Evolutionary conservation across 495 filamentous ascomycete species (phyloP).

Genomic region (Mycothermus thermophilus): DNA sequence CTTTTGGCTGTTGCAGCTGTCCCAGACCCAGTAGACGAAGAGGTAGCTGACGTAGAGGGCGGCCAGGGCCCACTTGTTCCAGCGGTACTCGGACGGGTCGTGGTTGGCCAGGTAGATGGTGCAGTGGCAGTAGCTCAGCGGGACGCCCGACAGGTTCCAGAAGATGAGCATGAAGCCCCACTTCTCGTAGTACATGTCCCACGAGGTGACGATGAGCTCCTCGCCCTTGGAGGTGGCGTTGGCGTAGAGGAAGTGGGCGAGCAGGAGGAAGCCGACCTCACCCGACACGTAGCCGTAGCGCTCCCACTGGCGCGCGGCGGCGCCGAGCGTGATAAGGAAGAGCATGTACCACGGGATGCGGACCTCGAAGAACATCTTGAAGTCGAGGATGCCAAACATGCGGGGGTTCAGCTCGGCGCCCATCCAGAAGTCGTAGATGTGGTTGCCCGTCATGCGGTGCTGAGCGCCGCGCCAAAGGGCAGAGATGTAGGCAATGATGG

Average conservation of each 20-base stretch:
- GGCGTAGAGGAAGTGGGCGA: constrained; percentile 93
- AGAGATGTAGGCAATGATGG: constrained; percentile 71
- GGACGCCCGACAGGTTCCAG: constrained; percentile 97
- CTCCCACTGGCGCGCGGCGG: constrained; percentile 81
- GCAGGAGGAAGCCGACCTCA: constrained; percentile 73
- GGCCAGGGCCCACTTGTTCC: constrained; percentile 52
- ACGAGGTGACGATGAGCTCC: constrained; percentile 85
- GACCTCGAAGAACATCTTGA: constrained; percentile 99
- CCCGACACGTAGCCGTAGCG: constrained; percentile 80
- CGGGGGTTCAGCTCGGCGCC: constrained; percentile 93
- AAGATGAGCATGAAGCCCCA: constrained; percentile 99
- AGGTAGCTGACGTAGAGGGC: constrained; percentile 61
- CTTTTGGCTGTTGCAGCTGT: constrained; percentile 86
- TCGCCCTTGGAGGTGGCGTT: constrained; percentile 96
- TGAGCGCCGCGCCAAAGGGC: constrained; percentile 64
- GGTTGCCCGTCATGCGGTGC: constrained; percentile 86
- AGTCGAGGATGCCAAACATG: constrained; percentile 84
- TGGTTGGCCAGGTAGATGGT: constrained; percentile 88
- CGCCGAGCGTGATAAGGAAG: constrained; percentile 59
- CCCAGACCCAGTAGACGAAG: constrained; percentile 86
- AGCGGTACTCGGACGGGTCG: constrained; percentile 65
- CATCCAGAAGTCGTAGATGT: constrained; percentile 98
- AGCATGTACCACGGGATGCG: constrained; percentile 94
- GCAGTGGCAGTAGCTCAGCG: constrained; percentile 93
- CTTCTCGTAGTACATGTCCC: constrained; percentile 99